A percentile compares a stretch with the other conserved stretches of the same genome.
These are phyloP conservation scores for Phytophthora multivora DNA, from an alignment of 352 stramenopile species.

Conservation along the genomic window DNA sequence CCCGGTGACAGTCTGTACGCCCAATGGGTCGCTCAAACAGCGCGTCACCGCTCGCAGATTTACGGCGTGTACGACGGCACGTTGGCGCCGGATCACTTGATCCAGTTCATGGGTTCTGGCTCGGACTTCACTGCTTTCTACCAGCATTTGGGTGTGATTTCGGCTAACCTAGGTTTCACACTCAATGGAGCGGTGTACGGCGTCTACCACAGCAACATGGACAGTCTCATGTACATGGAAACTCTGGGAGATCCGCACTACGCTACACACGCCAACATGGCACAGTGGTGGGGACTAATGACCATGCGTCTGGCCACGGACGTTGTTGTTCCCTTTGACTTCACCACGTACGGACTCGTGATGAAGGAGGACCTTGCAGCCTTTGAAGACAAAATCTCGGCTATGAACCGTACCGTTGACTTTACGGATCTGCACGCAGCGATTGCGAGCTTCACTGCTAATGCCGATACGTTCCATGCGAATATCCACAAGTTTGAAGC, in stretches of 20 bases:
- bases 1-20: conserved; percentile 33
- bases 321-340: conserved; percentile 56
- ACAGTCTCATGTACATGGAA: conserved; percentile 78
- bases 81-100: conserved; percentile 44
- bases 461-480: conserved; percentile 36
- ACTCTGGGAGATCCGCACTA: conserved; percentile 61
- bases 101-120: conserved; percentile 62
- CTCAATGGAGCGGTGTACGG: conserved; percentile 49
- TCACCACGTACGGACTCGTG: conserved; percentile 44
- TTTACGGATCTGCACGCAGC: conserved; percentile 33
- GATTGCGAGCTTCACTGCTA: conserved; percentile 37
- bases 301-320: conserved; percentile 52
- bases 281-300: conserved; percentile 65
- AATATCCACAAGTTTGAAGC: conserved; percentile 21
- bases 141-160: conserved; percentile 82
- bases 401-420: conserved; percentile 32
- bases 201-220: conserved; percentile 85
- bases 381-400: conserved; percentile 34
- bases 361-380: conserved; percentile 43
- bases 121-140: conserved; percentile 85
- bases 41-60: conserved; percentile 35
- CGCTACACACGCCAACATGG: conserved; percentile 46
- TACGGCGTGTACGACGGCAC: conserved; percentile 43
- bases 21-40: conserved; percentile 39
- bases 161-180: conserved; percentile 67